Percentiles rank a stretch among this genome's conserved stretches.
These are phyloP conservation scores for Exserohilum rostratum DNA, from an alignment of 2,329 filamentous ascomycete species.

Conservation along the genomic window DNA sequence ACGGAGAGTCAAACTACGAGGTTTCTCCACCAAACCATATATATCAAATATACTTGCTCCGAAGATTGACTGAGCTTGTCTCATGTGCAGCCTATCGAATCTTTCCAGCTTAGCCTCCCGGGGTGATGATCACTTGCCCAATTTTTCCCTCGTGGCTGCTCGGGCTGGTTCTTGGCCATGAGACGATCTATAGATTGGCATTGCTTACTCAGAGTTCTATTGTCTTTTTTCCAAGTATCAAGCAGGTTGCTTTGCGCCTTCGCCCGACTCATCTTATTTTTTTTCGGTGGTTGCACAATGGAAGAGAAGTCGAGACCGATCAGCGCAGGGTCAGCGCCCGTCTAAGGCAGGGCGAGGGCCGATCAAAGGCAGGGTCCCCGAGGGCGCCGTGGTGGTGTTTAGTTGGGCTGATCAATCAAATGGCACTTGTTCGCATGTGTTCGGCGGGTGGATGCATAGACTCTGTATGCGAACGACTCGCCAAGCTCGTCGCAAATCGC, in stretches of 20 bases:
- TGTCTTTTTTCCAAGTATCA: background rate
- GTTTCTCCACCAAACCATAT: background rate
- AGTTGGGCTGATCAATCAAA: background rate
- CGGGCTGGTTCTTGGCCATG: slow-evolving; percentile 5
- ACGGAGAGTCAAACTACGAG: background rate
- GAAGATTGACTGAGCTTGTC: slow-evolving; percentile 7
- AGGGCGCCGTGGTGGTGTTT: background rate
- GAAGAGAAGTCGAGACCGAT: slow-evolving; percentile 1
- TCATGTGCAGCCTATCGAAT: slow-evolving; percentile 26
- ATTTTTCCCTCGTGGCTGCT: slow-evolving; percentile 26
- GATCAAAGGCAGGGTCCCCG: slow-evolving; percentile 11
- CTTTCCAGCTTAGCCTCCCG: slow-evolving; percentile 11
- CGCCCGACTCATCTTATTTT: background rate
- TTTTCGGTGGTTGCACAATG: background rate
- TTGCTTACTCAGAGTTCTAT: background rate
- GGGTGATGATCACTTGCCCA: slow-evolving; percentile 18
- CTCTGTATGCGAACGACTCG: background rate
- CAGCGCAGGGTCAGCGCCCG: slow-evolving; percentile 10
- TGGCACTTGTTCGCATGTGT: slow-evolving; percentile 1
- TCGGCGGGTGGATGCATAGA: slow-evolving; percentile 2
- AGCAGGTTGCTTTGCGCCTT: no score
- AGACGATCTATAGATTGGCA: background rate
- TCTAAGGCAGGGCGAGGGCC: slow-evolving; percentile 2
- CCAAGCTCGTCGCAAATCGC: background rate
- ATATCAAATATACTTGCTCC: slow-evolving; percentile 5